Conservation (phyloP, 1,139 yeast genomes). For the Arxiozyma bovina region DNA sequence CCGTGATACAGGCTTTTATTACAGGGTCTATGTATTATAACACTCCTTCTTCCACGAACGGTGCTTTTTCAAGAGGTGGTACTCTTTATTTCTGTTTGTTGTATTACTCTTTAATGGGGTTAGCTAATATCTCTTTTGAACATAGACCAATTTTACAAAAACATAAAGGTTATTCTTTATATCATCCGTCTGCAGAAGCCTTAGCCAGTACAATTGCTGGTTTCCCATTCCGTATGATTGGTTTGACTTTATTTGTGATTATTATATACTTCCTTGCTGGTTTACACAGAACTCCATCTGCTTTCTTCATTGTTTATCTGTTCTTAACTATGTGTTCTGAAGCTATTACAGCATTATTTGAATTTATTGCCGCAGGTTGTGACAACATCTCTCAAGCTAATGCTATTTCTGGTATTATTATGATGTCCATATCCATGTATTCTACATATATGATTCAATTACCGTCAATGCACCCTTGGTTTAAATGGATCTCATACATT, state of each 20-base stretch:
- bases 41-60: conserved; percentile 37
- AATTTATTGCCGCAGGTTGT: conserved; percentile 42
- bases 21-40: conserved; percentile 39
- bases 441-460: conserved; percentile 50
- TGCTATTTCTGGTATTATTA: conserved; percentile 42
- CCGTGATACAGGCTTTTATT: conserved; percentile 43
- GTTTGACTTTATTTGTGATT: conserved; percentile 38
- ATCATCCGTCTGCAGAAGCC: conserved; percentile 54
- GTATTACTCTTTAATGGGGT: conserved; percentile 46
- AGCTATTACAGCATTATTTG: conserved; percentile 40
- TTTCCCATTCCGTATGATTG: conserved; percentile 42
- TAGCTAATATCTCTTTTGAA: conserved; percentile 47
- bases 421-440: conserved; percentile 43
- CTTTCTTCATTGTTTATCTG: conserved; percentile 44
- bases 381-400: conserved; percentile 43
- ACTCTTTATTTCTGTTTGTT: conserved; percentile 44
- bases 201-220: conserved; percentile 40
- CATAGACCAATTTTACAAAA: conserved; percentile 48
- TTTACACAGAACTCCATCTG: conserved; percentile 44
- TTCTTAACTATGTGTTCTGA: conserved; percentile 38
- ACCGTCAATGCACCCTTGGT: conserved; percentile 58
- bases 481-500: conserved; percentile 52
- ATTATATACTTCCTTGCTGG: conserved; percentile 45
- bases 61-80: conserved; percentile 56
- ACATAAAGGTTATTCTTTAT: conserved; percentile 48